phyloP scores from a whole-genome alignment of 495 filamentous ascomycete genomes.

The Stereocaulon alpinum region DNA sequence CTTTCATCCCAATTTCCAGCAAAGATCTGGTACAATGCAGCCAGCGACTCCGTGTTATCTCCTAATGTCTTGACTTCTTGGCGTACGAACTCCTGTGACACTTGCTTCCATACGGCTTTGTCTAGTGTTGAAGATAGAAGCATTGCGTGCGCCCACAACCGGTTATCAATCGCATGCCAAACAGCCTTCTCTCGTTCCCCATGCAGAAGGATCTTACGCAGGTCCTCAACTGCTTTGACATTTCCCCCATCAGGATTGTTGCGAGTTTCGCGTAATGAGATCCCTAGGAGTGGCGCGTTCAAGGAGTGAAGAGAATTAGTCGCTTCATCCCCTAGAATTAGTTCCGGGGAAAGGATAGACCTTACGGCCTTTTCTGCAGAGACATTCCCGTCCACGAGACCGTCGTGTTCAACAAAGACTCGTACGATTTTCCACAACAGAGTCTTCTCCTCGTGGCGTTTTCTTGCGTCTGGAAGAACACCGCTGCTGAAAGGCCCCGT shows the following conservation, averaged over 20 bases:
- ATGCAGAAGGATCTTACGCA: slow-evolving; percentile 59
- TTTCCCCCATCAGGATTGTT: slow-evolving; percentile 52
- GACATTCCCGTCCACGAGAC: slow-evolving; percentile 61
- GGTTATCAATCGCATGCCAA: slow-evolving; percentile 88
- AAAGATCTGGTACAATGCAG: slow-evolving; percentile 84
- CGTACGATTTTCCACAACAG: slow-evolving; percentile 81
- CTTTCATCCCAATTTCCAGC: slow-evolving; percentile 91
- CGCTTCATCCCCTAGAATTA: slow-evolving; percentile 27
- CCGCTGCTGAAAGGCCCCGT: neutral
- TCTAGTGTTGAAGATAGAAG: slow-evolving; percentile 72
- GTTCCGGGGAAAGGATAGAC: slow-evolving; percentile 57
- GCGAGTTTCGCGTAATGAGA: slow-evolving; percentile 26
- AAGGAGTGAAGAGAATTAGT: slow-evolving; percentile 26
- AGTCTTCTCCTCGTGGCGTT: slow-evolving; percentile 68
- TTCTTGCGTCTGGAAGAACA: slow-evolving; percentile 42
- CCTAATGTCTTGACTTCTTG: slow-evolving; percentile 76
- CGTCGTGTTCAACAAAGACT: slow-evolving; percentile 77
- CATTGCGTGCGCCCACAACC: slow-evolving; percentile 93
- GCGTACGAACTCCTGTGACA: slow-evolving; percentile 86
- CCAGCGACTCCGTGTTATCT: slow-evolving; percentile 70
- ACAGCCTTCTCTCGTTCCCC: slow-evolving; percentile 87
- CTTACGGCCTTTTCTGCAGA: slow-evolving; percentile 65
- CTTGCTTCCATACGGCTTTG: slow-evolving; percentile 71
- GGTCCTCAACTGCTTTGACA: slow-evolving; percentile 51
- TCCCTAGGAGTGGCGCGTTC: slow-evolving; percentile 24